Evolutionary conservation across 257 asterid genomes (phyloP).

Genomic region (Solanum etuberosum): DNA sequence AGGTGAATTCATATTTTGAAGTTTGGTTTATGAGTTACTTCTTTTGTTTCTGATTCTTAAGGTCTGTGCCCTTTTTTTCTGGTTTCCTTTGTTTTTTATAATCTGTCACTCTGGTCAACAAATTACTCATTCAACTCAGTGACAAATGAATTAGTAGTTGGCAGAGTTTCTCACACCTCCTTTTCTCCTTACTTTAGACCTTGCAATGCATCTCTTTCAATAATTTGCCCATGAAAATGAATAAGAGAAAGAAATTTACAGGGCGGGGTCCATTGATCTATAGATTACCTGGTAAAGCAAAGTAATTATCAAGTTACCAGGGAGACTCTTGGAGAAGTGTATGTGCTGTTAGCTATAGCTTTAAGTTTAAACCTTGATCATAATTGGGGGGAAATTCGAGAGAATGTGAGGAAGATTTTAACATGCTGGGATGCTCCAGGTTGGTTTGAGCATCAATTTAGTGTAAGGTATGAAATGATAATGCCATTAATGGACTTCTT

Average conservation of each 20-base stretch:
- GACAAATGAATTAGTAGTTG: not conserved
- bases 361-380: not conserved
- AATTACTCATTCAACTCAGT: not conserved
- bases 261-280: not conserved
- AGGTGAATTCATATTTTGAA: conserved; percentile 34
- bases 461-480: not conserved
- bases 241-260: not conserved
- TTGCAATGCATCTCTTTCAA: not conserved
- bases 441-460: not conserved
- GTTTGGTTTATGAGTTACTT: not conserved
- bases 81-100: not conserved
- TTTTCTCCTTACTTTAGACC: not conserved
- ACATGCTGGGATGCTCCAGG: not conserved
- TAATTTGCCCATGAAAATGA: not conserved
- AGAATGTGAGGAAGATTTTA: not conserved
- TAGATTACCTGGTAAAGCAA: not conserved
- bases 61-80: not conserved
- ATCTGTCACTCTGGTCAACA: not conserved
- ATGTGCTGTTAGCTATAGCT: not conserved
- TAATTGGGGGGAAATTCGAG: not conserved
- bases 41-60: not conserved
- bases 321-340: not conserved
- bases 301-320: not conserved
- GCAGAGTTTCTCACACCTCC: not conserved
- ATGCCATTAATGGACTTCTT: not conserved